These are phyloP conservation scores for Botrytis pseudocinerea DNA, from an alignment of 2,329 filamentous ascomycete species.

Conservation along the genomic window DNA sequence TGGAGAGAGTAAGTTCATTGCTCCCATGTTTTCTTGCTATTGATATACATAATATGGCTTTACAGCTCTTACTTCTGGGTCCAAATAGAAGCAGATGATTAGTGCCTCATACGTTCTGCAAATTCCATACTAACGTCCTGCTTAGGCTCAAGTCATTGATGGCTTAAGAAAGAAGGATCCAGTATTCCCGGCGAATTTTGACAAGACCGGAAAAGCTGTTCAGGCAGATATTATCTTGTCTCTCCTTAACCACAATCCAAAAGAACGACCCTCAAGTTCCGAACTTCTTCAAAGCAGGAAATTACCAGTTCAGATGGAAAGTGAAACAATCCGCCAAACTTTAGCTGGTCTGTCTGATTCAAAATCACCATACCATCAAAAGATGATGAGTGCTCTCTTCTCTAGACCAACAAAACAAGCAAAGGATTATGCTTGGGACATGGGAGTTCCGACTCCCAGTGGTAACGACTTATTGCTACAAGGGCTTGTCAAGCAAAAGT, in stretches of 20 bases:
- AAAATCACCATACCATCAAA: slow-evolving; percentile 83
- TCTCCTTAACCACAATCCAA: slow-evolving; percentile 78
- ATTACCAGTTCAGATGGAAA: slow-evolving; percentile 87
- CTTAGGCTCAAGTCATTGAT: slow-evolving; percentile 56
- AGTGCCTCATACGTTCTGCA: not conserved
- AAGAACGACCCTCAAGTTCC: slow-evolving; percentile 75
- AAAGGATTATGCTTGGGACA: slow-evolving; percentile 79
- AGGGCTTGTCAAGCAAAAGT: slow-evolving; percentile 69
- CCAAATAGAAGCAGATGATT: not conserved
- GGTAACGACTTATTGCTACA: slow-evolving; percentile 67
- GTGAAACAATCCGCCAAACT: slow-evolving; percentile 82
- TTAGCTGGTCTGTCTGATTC: slow-evolving; percentile 80
- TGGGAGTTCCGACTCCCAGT: slow-evolving; percentile 57
- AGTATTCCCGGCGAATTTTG: slow-evolving; percentile 71
- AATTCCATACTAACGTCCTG: not conserved
- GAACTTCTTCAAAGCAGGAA: slow-evolving; percentile 85
- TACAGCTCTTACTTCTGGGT: not conserved
- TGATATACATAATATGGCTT: not conserved
- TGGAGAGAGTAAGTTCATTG: slow-evolving; percentile 53
- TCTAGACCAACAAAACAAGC: slow-evolving; percentile 69
- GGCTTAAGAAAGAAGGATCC: slow-evolving; percentile 68
- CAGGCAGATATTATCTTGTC: slow-evolving; percentile 78
- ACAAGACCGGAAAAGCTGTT: slow-evolving; percentile 63
- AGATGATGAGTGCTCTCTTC: slow-evolving; percentile 86
- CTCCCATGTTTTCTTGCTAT: not conserved